Conservation (phyloP, 2,329 filamentous ascomycete genomes). For the Bipolaris cookei region DNA sequence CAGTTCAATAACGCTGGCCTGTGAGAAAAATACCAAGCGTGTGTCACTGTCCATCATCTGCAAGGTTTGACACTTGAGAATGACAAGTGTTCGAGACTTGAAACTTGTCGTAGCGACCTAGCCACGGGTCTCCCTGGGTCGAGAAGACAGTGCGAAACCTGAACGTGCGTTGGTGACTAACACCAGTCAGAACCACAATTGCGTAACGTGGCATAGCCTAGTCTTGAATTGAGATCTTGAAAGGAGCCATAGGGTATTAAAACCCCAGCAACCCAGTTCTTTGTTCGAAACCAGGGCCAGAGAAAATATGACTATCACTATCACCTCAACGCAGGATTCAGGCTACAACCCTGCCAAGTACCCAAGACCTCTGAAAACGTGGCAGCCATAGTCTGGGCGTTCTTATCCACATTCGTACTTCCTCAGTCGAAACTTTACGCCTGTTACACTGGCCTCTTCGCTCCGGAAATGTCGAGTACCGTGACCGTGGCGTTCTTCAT, state of each 20-base stretch:
- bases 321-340: no score
- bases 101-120: background rate
- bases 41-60: background rate
- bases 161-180: background rate
- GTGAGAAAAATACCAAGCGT: background rate
- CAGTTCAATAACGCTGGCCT: background rate
- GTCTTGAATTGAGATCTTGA: no score
- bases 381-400: conserved; percentile 47
- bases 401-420: conserved; percentile 29
- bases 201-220: background rate
- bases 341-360: background rate
- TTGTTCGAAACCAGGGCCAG: no score
- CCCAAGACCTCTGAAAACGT: conserved; percentile 17
- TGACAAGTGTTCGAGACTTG: background rate
- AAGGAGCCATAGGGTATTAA: no score
- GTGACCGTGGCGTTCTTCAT: conserved; percentile 44
- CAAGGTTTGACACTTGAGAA: background rate
- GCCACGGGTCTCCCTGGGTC: no score
- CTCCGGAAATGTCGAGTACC: conserved; percentile 49
- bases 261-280: no score
- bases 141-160: background rate
- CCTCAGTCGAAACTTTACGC: conserved; percentile 49
- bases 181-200: background rate
- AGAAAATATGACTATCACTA: no score
- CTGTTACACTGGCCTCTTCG: conserved; percentile 31